Evolutionary conservation across 2,329 filamentous ascomycete species (phyloP), one percentile per base, ranked within the genome.

Genomic region (Fusarium avenaceum): DNA sequence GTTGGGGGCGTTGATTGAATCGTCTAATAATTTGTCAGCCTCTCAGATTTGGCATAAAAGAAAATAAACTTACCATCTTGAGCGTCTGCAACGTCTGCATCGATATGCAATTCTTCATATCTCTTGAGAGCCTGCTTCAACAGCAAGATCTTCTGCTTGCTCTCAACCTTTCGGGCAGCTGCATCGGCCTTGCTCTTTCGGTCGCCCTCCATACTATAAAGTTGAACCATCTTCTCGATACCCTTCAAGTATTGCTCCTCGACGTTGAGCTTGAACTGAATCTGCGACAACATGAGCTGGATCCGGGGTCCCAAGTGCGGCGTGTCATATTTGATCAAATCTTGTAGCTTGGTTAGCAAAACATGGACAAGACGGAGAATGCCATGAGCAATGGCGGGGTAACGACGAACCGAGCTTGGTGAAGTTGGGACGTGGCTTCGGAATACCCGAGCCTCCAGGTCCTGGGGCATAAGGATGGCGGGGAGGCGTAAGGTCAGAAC

Each of bases 181-280:
- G 96, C 96, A 79, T 99, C 96, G 59, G 92, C 90, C 78, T 92
- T 93, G 82, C 95, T 98, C 84, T 97, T 97, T 73, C 94, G 90
- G 77, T 99, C 96, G 30, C 96, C 95, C 79, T 98, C 96, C 87
- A 98, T 96, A 77, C 96, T 90, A 77, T 99, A 99, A 35, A 99
- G 85, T 78, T 96, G 93, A 46, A 97, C 93, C 96, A 99, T 98
- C 84, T 99, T 99, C 81, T 99, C 96, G 73, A 99, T 96, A 65
- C 96, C 96, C 76, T 97, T 96, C 71, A 98, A 94, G 81, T 99
- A 99, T 81, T 99, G 96, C 78, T 97, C 97, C 79, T 99, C 96
- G 28, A 99, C 96, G 71, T 96, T 97, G 65, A 99, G 87, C 83
- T 99, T 99, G 84, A 99, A 99, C 80, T 98, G 94, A 68, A 99